Conservation (phyloP, 768 basidiomycete genomes). For the Clavulina sp. region DNA sequence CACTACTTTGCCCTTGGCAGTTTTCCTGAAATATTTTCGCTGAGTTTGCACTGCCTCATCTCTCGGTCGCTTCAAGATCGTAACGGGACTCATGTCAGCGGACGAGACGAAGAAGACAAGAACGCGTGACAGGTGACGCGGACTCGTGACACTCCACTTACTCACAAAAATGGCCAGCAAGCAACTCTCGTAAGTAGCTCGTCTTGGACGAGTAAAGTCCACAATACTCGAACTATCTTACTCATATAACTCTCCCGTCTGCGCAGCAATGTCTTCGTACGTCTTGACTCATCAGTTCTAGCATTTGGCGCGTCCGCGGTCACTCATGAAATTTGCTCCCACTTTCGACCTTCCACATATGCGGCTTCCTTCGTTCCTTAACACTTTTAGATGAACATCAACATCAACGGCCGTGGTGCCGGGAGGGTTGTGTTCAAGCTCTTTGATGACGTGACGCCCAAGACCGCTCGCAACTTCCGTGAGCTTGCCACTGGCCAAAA, state of each 20-base stretch:
- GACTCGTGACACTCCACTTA: no score
- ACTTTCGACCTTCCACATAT: no score
- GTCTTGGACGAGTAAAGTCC: no score
- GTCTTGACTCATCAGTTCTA: background rate
- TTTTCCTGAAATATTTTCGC: conserved; percentile 93
- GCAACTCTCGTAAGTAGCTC: no score
- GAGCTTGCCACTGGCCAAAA: conserved; percentile 32
- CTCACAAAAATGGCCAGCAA: no score
- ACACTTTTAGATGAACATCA: conserved; percentile 20
- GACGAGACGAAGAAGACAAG: no score
- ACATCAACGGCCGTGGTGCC: conserved; percentile 20
- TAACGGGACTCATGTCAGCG: conserved; percentile 36
- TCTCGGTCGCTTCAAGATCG: conserved; percentile 51
- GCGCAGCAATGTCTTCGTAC: background rate
- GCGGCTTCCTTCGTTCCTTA: background rate
- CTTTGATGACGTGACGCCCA: conserved; percentile 60
- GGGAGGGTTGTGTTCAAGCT: conserved; percentile 64
- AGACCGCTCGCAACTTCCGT: conserved; percentile 70
- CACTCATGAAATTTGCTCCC: background rate
- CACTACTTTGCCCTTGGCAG: conserved; percentile 79
- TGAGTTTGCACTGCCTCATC: conserved; percentile 62
- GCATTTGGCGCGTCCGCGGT: no score
- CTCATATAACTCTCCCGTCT: no score
- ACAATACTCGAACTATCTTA: no score
- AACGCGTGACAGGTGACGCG: no score